phyloP scores from a whole-genome alignment of 2,329 filamentous ascomycete genomes.

The Pseudonectria buxi region DNA sequence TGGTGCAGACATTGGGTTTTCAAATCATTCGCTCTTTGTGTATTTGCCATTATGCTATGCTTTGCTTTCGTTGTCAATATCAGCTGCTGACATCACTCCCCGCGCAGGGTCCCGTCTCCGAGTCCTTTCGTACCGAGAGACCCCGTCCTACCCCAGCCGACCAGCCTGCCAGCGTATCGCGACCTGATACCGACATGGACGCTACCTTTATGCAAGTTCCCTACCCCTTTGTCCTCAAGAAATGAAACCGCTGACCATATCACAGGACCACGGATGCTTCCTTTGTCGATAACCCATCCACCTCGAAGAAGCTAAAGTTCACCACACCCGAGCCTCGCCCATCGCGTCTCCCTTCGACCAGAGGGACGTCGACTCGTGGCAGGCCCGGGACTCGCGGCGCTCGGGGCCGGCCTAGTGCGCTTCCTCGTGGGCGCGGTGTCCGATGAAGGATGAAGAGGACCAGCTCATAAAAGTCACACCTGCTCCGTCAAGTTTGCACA shows the following conservation, averaged over 20 bases:
- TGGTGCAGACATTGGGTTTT: too few species aligned
- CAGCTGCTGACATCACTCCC: conserved; percentile 3
- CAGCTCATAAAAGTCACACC: too few species aligned
- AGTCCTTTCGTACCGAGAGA: conserved; percentile 69
- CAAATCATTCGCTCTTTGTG: too few species aligned
- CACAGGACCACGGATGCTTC: conserved; percentile 81
- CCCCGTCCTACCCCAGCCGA: conserved; percentile 40
- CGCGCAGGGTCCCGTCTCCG: conserved; percentile 66
- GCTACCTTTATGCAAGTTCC: conserved; percentile 72
- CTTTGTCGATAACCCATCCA: conserved; percentile 76
- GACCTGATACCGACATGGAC: conserved; percentile 49
- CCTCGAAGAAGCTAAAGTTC: conserved; percentile 45
- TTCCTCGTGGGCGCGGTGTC: conserved; percentile 40
- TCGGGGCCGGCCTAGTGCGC: conserved; percentile 37
- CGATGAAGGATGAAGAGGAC: conserved; percentile 27
- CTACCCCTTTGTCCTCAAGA: neutral
- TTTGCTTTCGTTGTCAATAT: neutral
- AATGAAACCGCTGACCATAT: conserved; percentile 13
- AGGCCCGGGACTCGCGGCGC: conserved; percentile 19
- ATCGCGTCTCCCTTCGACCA: conserved; percentile 42
- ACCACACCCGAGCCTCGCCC: conserved; percentile 35
- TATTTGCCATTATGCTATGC: neutral
- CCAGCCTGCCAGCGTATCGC: conserved; percentile 25
- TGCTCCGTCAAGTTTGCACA: too few species aligned
- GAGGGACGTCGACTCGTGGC: conserved; percentile 31